phyloP scores from a whole-genome alignment of 805 yeast genomes.

The Hanseniaspora jakobsenii region DNA sequence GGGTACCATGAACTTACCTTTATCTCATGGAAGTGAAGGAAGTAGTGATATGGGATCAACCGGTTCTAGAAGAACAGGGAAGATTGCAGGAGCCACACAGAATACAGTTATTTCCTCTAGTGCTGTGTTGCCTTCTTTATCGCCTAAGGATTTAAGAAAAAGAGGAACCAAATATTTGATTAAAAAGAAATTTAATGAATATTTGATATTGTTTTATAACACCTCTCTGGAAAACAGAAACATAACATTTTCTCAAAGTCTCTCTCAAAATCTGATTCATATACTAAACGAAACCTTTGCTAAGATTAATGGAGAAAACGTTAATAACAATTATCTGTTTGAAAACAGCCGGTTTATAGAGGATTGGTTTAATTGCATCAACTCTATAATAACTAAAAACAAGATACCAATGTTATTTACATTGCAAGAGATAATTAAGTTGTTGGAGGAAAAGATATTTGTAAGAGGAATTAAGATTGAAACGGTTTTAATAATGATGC shows the following conservation, averaged over 20 bases:
- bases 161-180: not conserved
- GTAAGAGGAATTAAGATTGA: constrained; percentile 25
- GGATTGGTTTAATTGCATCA: constrained; percentile 3
- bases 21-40: not conserved
- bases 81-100: constrained; percentile 5
- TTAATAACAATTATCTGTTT: not conserved
- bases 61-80: constrained; percentile 7
- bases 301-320: not conserved
- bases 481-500: not conserved
- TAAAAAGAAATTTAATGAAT: not conserved
- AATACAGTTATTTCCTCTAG: not conserved
- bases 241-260: not conserved
- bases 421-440: not conserved
- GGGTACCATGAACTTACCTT: not conserved
- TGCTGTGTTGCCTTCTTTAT: not conserved
- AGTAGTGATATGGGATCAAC: not conserved
- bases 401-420: not conserved
- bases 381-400: not conserved
- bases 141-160: not conserved
- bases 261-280: not conserved
- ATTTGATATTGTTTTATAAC: not conserved
- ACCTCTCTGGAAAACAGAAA: not conserved
- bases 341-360: constrained; percentile 1
- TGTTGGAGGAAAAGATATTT: constrained; percentile 31
- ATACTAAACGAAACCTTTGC: not conserved